phyloP scores from a whole-genome alignment of 805 yeast genomes.

The Nakazawaea anatomiae region DNA sequence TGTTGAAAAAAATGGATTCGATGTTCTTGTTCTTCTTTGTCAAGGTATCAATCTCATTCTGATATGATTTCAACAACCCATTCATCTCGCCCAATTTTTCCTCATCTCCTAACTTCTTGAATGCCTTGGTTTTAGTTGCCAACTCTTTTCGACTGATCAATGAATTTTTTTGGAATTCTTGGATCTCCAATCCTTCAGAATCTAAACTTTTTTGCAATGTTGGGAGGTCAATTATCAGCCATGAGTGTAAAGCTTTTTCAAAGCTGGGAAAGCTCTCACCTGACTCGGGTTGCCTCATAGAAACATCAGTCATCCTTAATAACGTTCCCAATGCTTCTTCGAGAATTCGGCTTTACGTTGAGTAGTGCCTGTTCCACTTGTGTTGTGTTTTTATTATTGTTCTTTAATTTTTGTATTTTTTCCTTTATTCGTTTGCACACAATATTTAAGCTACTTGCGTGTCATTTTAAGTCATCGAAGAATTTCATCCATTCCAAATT shows the following conservation, averaged over 20 bases:
- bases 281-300: not conserved
- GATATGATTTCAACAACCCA: conserved; percentile 69
- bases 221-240: conserved; percentile 73
- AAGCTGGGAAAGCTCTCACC: conserved; percentile 17
- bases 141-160: conserved; percentile 66
- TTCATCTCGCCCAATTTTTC: conserved; percentile 64
- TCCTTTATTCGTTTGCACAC: not conserved
- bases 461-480: too few species aligned
- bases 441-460: too few species aligned
- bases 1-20: conserved; percentile 66
- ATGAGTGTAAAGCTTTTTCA: conserved; percentile 58
- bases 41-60: conserved; percentile 78
- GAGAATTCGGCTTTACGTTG: too few species aligned
- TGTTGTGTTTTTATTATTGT: not conserved
- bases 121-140: conserved; percentile 81
- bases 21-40: conserved; percentile 72
- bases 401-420: not conserved
- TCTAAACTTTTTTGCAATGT: conserved; percentile 69
- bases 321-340: not conserved
- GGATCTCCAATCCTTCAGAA: conserved; percentile 64
- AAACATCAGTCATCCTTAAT: not conserved
- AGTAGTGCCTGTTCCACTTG: not conserved
- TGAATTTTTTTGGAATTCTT: conserved; percentile 63
- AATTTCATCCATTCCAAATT: too few species aligned
- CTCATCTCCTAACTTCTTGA: conserved; percentile 63